Conservation (phyloP, 1,284 basidiomycete species). For the Ganoderma lucidum region DNA sequence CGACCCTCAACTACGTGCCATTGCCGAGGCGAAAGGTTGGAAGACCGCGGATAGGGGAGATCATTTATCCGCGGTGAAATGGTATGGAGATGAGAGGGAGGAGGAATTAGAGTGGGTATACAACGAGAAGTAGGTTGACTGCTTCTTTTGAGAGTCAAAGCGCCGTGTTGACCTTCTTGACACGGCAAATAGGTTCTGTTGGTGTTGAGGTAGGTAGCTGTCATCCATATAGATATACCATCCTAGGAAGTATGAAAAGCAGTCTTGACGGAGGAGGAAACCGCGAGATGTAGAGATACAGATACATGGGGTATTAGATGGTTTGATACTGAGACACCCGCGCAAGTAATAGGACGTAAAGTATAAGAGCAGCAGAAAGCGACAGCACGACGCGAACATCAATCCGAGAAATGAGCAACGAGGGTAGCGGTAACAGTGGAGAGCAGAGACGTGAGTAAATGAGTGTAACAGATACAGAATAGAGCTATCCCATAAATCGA, state of each 20-base stretch:
- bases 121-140: slow-evolving; percentile 54
- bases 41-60: slow-evolving; percentile 50
- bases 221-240: not conserved
- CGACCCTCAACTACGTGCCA: slow-evolving; percentile 43
- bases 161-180: not conserved
- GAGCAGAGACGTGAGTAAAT: slow-evolving; percentile 5
- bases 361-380: not conserved
- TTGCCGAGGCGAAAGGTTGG: slow-evolving; percentile 48
- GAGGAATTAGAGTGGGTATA: slow-evolving; percentile 57
- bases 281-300: slow-evolving; percentile 3
- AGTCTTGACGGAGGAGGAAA: not conserved
- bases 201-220: slow-evolving; percentile 20
- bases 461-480: not conserved
- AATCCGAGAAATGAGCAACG: not conserved
- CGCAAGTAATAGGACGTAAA: not conserved
- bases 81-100: slow-evolving; percentile 56
- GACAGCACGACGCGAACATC: not conserved
- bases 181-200: slow-evolving; percentile 25
- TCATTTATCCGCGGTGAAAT: slow-evolving; percentile 62
- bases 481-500: not conserved
- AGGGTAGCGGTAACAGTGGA: not conserved
- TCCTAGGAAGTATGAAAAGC: not conserved
- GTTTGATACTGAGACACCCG: not conserved
- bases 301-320: slow-evolving; percentile 11
- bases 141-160: not conserved